These are phyloP conservation scores for Cryptococcus sp. DNA, from an alignment of 1,284 basidiomycete genomes.

Conservation along the genomic window DNA sequence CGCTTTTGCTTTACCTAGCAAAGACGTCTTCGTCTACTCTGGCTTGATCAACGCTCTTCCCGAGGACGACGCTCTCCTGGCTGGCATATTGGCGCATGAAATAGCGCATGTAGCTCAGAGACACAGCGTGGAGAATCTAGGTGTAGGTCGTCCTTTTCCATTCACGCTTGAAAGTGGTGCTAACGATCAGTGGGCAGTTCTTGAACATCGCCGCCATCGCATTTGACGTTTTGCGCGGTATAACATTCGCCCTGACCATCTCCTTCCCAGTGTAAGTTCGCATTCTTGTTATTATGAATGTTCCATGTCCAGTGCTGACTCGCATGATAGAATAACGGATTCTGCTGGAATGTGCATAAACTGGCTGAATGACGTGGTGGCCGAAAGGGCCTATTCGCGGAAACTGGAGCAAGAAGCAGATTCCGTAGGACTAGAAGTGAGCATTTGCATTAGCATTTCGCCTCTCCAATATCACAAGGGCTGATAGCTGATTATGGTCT, in stretches of 20 bases:
- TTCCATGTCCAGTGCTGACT: not conserved
- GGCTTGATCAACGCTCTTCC: slow-evolving; percentile 55
- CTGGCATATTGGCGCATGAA: slow-evolving; percentile 58
- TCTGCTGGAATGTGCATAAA: slow-evolving; percentile 57
- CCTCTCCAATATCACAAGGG: not conserved
- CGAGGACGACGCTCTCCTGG: slow-evolving; percentile 55
- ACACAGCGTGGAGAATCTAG: slow-evolving; percentile 58
- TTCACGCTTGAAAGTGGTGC: not conserved
- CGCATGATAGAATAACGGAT: slow-evolving; percentile 53
- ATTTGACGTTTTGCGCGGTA: slow-evolving; percentile 58
- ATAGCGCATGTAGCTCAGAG: slow-evolving; percentile 57
- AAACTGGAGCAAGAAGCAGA: slow-evolving; percentile 60
- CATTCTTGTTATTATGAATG: not conserved
- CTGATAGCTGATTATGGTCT: not conserved
- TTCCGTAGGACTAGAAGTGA: slow-evolving; percentile 55
- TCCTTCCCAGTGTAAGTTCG: slow-evolving; percentile 55
- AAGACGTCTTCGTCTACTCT: slow-evolving; percentile 59
- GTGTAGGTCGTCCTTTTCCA: slow-evolving; percentile 38
- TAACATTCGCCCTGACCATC: slow-evolving; percentile 58
- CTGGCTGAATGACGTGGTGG: slow-evolving; percentile 57
- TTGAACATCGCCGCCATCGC: slow-evolving; percentile 57
- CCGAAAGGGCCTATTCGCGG: slow-evolving; percentile 57
- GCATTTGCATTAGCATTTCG: slow-evolving; percentile 14
- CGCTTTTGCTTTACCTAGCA: slow-evolving; percentile 58
- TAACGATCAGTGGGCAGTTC: slow-evolving; percentile 45